Evolutionary conservation across 2,329 filamentous ascomycete species (phyloP).

Genomic region (Colletotrichum tofieldiae): DNA sequence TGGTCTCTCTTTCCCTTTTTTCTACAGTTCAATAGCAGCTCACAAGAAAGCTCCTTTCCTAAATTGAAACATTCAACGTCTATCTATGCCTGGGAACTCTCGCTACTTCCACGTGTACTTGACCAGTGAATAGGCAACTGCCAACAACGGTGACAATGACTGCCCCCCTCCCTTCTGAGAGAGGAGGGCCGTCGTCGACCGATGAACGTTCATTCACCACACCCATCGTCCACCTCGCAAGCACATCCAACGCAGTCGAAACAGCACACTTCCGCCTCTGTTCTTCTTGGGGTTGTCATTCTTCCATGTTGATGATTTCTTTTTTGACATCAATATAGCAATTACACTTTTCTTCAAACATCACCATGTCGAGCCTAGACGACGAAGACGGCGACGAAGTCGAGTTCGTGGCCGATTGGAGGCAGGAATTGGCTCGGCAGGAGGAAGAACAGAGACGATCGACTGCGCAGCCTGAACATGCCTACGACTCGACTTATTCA

Average conservation of each 20-base stretch:
- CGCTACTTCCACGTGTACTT: background rate
- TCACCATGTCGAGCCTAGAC: background rate
- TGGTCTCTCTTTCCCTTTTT: slow-evolving; percentile 31
- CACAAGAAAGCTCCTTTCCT: slow-evolving; percentile 15
- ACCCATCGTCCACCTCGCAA: background rate
- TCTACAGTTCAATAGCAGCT: slow-evolving; percentile 19
- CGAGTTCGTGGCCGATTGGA: background rate
- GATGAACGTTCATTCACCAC: background rate
- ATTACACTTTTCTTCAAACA: background rate
- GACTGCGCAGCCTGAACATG: background rate
- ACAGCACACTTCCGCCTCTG: background rate
- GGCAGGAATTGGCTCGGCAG: no score
- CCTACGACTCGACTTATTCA: background rate
- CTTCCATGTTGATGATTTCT: background rate
- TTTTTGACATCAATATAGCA: background rate
- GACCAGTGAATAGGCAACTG: background rate
- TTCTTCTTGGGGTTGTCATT: background rate
- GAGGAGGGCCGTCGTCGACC: background rate
- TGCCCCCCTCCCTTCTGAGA: no score
- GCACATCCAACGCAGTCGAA: background rate
- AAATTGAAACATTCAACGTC: slow-evolving; percentile 24
- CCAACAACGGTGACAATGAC: no score
- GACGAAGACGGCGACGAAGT: background rate
- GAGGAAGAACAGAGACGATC: background rate
- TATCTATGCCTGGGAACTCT: background rate